Evolutionary conservation across 768 basidiomycete species (phyloP), one percentile per base, ranked within the genome.

Genomic region (Asterophora parasitica): DNA sequence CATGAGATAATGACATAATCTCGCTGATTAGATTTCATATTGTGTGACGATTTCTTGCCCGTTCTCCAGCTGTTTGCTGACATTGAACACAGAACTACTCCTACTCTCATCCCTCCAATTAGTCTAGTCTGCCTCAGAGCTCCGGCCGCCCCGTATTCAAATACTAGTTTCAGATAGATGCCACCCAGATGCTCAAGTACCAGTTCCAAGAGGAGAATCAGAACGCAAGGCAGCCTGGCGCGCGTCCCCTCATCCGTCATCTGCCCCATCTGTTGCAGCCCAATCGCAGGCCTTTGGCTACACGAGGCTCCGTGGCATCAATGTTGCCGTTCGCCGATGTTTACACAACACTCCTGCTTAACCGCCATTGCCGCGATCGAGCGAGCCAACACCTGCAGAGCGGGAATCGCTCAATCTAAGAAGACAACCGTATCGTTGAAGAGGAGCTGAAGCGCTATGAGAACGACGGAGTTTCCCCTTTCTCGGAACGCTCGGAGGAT

Each of bases 141-240:
- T n/a, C n/a, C n/a, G n/a, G n/a, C 28, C 28, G 28, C 28, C 28
- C 28, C n/a, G n/a, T n/a, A n/a, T n/a, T 38, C 37, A 9, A 23
- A 20, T 17, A 7, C 12, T 38, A 5, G 5, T 10, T 5, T 30
- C 10, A 30, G 28, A 30, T 30, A 30, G 5, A 30, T 30, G 10
- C n/a, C n/a, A 30, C 10, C 6, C 15, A 37, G 34, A 34, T 43
- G 30, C 36, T 33, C 30, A 48, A 50, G 47, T 57, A 46, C 31
- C 36, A 40, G 19, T 13, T 37, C 10, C 40, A 38, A 11, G 26
- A 5, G 26, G 31, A 40, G 20, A 30, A n/a, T n/a, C n/a, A n/a
- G n/a, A n/a, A n/a, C n/a, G 37, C 15, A 35, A 20, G n/a, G n/a
- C 6, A 15, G 28, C 17, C 7, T 33, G n/a, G 17, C 11, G 33